Percentiles rank a stretch among this genome's conserved stretches.
Conservation (phyloP, 331 rosid species). For the Phaseolus coccineus region DNA sequence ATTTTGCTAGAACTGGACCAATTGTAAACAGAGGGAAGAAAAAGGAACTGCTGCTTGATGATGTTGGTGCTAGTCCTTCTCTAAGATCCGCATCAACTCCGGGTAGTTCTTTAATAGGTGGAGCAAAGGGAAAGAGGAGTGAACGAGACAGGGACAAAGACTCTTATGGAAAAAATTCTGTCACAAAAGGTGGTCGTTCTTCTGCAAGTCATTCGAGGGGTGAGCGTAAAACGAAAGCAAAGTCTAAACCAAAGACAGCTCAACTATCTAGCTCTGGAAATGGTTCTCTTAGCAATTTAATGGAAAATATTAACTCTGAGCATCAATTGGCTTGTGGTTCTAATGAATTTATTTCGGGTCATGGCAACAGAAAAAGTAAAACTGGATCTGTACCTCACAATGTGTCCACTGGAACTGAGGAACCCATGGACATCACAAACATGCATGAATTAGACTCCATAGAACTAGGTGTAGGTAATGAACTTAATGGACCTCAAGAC, state of each 20-base stretch:
- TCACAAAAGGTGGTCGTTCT: conserved; percentile 60
- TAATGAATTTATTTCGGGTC: conserved; percentile 49
- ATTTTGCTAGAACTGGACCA: conserved; percentile 70
- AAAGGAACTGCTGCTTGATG: conserved; percentile 81
- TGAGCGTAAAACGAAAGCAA: conserved; percentile 75
- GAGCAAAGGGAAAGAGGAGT: conserved; percentile 80
- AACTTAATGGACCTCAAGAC: conserved; percentile 69
- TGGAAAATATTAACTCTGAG: conserved; percentile 49
- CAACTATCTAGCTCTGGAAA: conserved; percentile 69
- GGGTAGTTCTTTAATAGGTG: conserved; percentile 58
- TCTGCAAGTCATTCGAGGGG: conserved; percentile 62
- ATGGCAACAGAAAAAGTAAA: conserved; percentile 49
- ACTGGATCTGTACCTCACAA: conserved; percentile 47
- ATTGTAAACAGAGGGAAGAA: conserved; percentile 69
- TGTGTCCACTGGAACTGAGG: conserved; percentile 55
- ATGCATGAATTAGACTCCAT: conserved; percentile 71
- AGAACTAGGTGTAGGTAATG: conserved; percentile 68
- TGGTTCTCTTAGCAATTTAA: conserved; percentile 57
- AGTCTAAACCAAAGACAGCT: conserved; percentile 77
- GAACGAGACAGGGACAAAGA: conserved; percentile 80
- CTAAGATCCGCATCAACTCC: conserved; percentile 60
- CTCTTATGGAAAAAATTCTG: conserved; percentile 55
- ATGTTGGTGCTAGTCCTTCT: conserved; percentile 70
- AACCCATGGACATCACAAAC: conserved; percentile 52
- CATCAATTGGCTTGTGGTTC: conserved; percentile 53